A percentile compares a stretch with the other conserved stretches of the same genome.
Conservation (phyloP, 2,329 filamentous ascomycete genomes). For the Colletotrichum tabaci region DNA sequence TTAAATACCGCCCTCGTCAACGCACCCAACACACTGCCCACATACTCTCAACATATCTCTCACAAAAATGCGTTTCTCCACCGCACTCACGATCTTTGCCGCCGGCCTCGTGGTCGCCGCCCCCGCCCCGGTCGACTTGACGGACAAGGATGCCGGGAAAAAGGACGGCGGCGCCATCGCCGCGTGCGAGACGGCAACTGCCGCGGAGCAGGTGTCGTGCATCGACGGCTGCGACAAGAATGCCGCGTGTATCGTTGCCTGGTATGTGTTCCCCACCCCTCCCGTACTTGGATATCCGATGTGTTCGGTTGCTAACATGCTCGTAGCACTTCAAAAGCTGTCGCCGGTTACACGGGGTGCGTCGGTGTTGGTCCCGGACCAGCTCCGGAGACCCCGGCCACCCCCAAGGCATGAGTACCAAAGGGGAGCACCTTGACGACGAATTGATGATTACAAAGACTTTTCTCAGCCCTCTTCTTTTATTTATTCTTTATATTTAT, state of each 20-base stretch:
- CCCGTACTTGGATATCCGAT: no score
- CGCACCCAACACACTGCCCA: neutral
- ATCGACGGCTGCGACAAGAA: neutral
- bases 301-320: neutral
- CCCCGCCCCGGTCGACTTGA: neutral
- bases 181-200: neutral
- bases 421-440: no score
- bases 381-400: no score
- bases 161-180: neutral
- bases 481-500: no score
- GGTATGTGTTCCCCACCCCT: neutral
- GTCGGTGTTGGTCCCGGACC: no score
- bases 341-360: neutral
- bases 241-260: neutral
- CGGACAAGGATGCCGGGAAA: neutral
- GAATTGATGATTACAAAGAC: no score
- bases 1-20: neutral
- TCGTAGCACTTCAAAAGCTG: neutral
- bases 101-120: neutral
- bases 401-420: no score
- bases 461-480: no score
- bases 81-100: neutral
- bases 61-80: conserved; percentile 1
- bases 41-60: neutral
- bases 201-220: neutral